Base-by-base conservation (phyloP, 129 eudicot species). In the Lactuca sativa region DNA sequence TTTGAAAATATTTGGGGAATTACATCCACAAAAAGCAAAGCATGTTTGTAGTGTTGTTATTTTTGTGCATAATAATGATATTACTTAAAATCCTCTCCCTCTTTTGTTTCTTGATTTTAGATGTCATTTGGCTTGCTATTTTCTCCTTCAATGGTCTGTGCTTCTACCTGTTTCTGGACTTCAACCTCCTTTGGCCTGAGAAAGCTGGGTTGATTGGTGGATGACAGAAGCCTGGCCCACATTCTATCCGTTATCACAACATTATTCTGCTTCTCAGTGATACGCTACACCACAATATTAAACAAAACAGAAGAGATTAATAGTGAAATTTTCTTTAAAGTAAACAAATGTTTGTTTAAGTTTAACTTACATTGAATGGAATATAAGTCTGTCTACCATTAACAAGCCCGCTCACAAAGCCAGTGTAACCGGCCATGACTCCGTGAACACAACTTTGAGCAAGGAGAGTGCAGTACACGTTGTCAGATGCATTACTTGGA, bases 381-480 rank as follows among this genome's bases (percentile, higher is more conserved):
- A 90, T 87, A 71, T 84, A 90, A 17, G 91, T 85, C 36, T 90
- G 95, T 48, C 97, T 80, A 63, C 95, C 95, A 56, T 90, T 87
- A 58, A 90, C 97, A 48, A 87, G 91, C 21, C 97, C 97, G 64
- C 81, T 75, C 4, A 89, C 82, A 79, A 80, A 87, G 58, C 97
- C 97, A 5, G 97, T 87, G 67, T 71, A 90, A 32, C 97, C 97
- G 6, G 97, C 89, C 97, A 90, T 90, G n/a, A 86, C 97, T 85
- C 97, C 97, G 76, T 90, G 97, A 70, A 90, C 97, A 40, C 91
- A 85, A 77, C 97, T 87, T 83, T 90, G 97, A 74, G 97, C 97
- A 76, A 90, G 97, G 15, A 90, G 95, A 18, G 97, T 90, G 83
- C 97, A 90, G 60, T 90, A 90, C 48, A 90, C 97, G 61, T 90